Evolutionary conservation across 2,329 filamentous ascomycete species (phyloP), one percentile per base, ranked within the genome.

Genomic region (Fusarium compactum): DNA sequence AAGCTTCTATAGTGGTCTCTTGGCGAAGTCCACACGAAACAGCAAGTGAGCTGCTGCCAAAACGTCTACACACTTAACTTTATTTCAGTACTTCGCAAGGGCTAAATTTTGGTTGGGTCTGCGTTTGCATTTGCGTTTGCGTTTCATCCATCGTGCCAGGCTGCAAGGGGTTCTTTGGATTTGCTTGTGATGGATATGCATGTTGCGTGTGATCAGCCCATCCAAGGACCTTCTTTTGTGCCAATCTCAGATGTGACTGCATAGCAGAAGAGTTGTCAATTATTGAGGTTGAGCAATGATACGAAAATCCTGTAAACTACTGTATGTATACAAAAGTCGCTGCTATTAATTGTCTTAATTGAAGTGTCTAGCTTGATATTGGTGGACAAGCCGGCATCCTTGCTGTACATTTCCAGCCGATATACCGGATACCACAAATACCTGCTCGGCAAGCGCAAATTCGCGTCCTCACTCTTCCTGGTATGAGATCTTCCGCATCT

Each of bases 401-500:
- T 22, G 15, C 41, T 44, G 41, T 20, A 52, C 32, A n/a, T 10
- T 27, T 27, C 45, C 20, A 29, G 18, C 27, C 24, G 22, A 15
- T 46, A 24, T 46, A 25, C 38, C 59, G 38, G 52, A 34, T 44
- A 59, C 34, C 45, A 48, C 47, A 51, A 54, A 68, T 68, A 44
- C 51, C 45, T 30, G 20, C 34, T 29, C 16, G 25, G 27, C 61
- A 24, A 41, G 34, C 34, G 14, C 59, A 62, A 48, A 41, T 32
- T 32, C 48, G 34, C 40, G 46, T 22, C 53, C 45, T 67, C 82
- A 86, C 40, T 95, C 92, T 77, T 97, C 93, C 78, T 92, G 92
- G 82, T 98, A 98, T 8, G 92, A 95, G 68, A 97, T 93, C 89
- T 98, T 98, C 79, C 96, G 90, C 96, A 99, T 98, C 86, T 99